These are phyloP conservation scores for Exophiala sp. DNA, from an alignment of 2,329 filamentous ascomycete genomes.

Conservation along the genomic window DNA sequence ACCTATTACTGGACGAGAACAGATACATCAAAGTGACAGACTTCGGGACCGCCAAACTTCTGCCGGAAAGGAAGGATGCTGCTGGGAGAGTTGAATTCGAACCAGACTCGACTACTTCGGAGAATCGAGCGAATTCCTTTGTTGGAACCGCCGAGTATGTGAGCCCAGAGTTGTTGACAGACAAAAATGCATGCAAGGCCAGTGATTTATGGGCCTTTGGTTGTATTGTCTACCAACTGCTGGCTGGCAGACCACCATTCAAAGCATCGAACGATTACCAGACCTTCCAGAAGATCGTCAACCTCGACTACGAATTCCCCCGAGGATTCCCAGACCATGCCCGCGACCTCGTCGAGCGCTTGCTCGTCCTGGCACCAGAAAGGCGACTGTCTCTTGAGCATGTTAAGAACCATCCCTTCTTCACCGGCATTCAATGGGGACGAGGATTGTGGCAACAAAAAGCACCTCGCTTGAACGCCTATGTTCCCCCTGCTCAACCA, in stretches of 20 bases:
- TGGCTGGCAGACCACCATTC: slow-evolving; percentile 95
- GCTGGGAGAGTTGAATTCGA: slow-evolving; percentile 42
- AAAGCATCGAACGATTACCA: slow-evolving; percentile 94
- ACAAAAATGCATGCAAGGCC: slow-evolving; percentile 95
- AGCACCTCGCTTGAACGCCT: slow-evolving; percentile 80
- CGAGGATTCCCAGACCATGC: slow-evolving; percentile 81
- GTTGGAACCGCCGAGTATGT: slow-evolving; percentile 98
- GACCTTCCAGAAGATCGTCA: slow-evolving; percentile 97
- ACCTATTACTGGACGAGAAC: slow-evolving; percentile 88
- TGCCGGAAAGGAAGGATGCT: slow-evolving; percentile 53
- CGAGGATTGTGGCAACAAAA: slow-evolving; percentile 84
- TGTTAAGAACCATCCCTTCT: slow-evolving; percentile 95
- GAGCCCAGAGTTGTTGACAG: slow-evolving; percentile 91
- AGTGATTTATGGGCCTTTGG: slow-evolving; percentile 98
- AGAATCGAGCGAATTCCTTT: slow-evolving; percentile 81
- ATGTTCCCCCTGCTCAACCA: slow-evolving; percentile 72
- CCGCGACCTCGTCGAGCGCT: slow-evolving; percentile 82
- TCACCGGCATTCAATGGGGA: slow-evolving; percentile 81
- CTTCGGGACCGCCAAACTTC: slow-evolving; percentile 95
- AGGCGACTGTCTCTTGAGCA: slow-evolving; percentile 87
- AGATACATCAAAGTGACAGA: slow-evolving; percentile 99
- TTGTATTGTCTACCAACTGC: slow-evolving; percentile 93
- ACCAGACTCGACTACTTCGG: slow-evolving; percentile 41
- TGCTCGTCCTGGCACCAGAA: slow-evolving; percentile 82
- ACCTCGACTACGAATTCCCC: slow-evolving; percentile 90